phyloP scores from a whole-genome alignment of 805 yeast species.

The Blastobotrys parvus region DNA sequence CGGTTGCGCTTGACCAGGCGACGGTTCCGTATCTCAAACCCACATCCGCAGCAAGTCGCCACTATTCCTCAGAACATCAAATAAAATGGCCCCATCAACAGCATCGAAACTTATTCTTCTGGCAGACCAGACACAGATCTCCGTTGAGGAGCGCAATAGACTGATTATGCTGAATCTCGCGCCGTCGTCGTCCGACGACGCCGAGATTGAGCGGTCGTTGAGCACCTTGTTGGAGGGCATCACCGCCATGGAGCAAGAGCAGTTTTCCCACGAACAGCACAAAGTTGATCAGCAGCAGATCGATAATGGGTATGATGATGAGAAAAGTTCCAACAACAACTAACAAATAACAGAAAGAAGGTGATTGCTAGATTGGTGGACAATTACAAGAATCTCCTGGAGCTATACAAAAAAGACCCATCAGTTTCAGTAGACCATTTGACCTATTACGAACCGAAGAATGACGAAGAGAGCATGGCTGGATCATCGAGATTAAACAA shows the following conservation, averaged over 20 bases:
- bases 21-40: not conserved
- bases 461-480: constrained; percentile 1
- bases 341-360: not conserved
- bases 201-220: constrained; percentile 21
- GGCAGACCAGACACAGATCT: constrained; percentile 25
- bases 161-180: constrained; percentile 21
- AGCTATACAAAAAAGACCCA: constrained; percentile 8
- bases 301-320: no score
- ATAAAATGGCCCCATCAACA: constrained; percentile 5
- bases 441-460: not conserved
- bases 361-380: constrained; percentile 1
- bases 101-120: constrained; percentile 18
- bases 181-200: constrained; percentile 23
- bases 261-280: constrained; percentile 3
- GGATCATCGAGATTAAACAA: constrained; percentile 4
- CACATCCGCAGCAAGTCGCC: not conserved
- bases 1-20: not conserved
- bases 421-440: constrained; percentile 5
- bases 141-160: constrained; percentile 26
- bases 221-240: constrained; percentile 20
- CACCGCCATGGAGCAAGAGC: constrained; percentile 18
- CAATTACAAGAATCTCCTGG: constrained; percentile 5
- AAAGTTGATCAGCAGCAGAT: constrained; percentile 1
- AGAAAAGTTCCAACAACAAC: not conserved
- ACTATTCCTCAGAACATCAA: not conserved